Evolutionary conservation across 1,284 basidiomycete species (phyloP), one percentile per base, ranked within the genome.

Genomic region (Ganoderma lingzhi): DNA sequence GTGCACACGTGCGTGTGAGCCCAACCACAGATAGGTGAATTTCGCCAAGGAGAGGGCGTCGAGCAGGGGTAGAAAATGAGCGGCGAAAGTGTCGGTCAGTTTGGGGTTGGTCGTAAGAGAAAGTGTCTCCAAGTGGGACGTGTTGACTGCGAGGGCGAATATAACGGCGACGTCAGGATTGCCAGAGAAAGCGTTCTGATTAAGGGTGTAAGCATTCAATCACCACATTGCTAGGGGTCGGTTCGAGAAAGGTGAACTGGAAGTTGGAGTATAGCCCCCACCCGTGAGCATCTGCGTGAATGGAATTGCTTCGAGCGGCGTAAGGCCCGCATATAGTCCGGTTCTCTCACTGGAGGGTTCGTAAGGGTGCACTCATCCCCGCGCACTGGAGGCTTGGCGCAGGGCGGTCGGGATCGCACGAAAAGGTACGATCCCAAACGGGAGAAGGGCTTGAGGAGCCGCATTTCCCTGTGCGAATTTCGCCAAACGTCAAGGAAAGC

Each of bases 21-120:
- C 84, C 84, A 12, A 85, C 82, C 0, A 84, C 84, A 2, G 88
- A 88, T 8, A 92, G 78, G 69, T 89, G 85, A 15, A 93, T 78
- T 70, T 89, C 86, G 44, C 81, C 81, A 15, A 93, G 83, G 70
- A 82, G 78, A 0, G 82, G 83, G 86, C 79, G 39, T 82, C 75
- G 23, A 92, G 83, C 10, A 70, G 66, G 2, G 86, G 82, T 15
- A 92, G 74, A 76, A 92, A 89, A 0, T 74, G 74, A n/a, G 80
- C 76, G 37, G 85, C 73, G 75, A 92, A 90, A 4, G 76, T 67
- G 71, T 91, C 88, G 17, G 83, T 83, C 15, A 86, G 82, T 3
- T 53, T 65, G 4, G 75, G 71, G 73, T 87, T 86, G 23, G 80
- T 80, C 17, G 84, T 83, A 12, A 90, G 75, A 37, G 83, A 82